phyloP scores from a whole-genome alignment of 495 filamentous ascomycete genomes.

The Darksidea phi region DNA sequence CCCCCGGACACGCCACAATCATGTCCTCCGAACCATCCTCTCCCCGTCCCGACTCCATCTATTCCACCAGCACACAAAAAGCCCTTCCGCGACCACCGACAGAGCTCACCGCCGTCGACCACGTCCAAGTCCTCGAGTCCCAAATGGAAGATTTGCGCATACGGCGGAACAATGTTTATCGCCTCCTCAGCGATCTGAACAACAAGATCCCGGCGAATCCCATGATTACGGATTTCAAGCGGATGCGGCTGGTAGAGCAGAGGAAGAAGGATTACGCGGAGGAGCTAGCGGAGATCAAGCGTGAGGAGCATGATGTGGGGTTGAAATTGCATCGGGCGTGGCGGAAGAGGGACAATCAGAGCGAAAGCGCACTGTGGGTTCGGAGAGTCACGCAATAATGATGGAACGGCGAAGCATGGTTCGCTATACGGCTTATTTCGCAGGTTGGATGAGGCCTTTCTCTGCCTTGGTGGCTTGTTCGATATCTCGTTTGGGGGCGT shows the following conservation, averaged over 20 bases:
- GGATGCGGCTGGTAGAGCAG: slow-evolving; percentile 66
- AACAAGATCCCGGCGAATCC: slow-evolving; percentile 53
- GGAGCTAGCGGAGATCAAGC: slow-evolving; percentile 75
- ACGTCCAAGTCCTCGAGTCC: slow-evolving; percentile 65
- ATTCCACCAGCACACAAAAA: slow-evolving; percentile 53
- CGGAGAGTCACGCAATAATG: slow-evolving; percentile 56
- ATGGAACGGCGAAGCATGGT: neutral
- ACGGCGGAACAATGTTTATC: slow-evolving; percentile 68
- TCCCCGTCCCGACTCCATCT: slow-evolving; percentile 44
- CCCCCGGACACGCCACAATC: slow-evolving; percentile 7
- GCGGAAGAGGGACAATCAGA: slow-evolving; percentile 58
- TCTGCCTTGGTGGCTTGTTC: no score
- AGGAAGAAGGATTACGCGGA: slow-evolving; percentile 66
- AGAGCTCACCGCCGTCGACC: slow-evolving; percentile 57
- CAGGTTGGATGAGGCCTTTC: neutral
- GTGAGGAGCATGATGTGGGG: slow-evolving; percentile 82
- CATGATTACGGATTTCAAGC: slow-evolving; percentile 56
- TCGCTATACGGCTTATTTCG: neutral
- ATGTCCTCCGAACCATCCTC: slow-evolving; percentile 18
- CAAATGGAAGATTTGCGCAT: slow-evolving; percentile 63
- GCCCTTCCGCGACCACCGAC: slow-evolving; percentile 58
- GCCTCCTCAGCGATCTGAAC: slow-evolving; percentile 36
- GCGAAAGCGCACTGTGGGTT: slow-evolving; percentile 76
- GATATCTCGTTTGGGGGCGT: no score
- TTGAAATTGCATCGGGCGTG: slow-evolving; percentile 77